These are phyloP conservation scores for Xylaria polymorpha DNA, from an alignment of 2,329 filamentous ascomycete genomes.

Conservation along the genomic window DNA sequence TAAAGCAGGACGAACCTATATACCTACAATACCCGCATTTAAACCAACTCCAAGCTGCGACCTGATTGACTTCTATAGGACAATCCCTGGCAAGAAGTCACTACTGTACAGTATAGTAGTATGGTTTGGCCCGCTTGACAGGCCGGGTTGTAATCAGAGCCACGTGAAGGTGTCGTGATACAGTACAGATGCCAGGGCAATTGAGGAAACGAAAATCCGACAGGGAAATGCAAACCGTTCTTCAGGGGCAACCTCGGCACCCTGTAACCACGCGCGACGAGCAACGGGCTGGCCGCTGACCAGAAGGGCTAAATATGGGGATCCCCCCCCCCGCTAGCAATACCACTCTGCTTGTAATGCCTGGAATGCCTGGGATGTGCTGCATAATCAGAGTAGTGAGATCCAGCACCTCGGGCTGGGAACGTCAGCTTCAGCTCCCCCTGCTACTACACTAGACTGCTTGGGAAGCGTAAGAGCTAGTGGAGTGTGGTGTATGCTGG, in stretches of 20 bases:
- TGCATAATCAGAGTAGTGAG: constrained; percentile 38
- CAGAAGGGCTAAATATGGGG: constrained; percentile 34
- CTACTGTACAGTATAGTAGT: not conserved
- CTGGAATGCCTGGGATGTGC: constrained; percentile 36
- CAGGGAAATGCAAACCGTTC: constrained; percentile 27
- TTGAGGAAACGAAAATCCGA: constrained; percentile 28
- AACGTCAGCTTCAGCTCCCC: constrained; percentile 33
- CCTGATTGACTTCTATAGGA: not conserved
- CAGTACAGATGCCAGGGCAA: constrained; percentile 35
- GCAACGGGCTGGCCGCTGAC: constrained; percentile 34
- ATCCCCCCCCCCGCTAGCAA: constrained; percentile 31
- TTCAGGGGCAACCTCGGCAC: constrained; percentile 38
- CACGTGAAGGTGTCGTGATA: constrained; percentile 42
- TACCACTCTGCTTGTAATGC: constrained; percentile 35
- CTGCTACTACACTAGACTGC: constrained; percentile 15
- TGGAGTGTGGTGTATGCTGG: not conserved
- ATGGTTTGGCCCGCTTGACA: constrained; percentile 18
- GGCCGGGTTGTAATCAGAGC: constrained; percentile 32
- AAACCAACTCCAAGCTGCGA: not conserved
- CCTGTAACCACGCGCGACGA: constrained; percentile 34
- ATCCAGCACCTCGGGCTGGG: constrained; percentile 40
- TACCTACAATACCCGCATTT: not conserved
- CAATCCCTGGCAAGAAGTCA: not conserved
- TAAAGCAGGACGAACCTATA: not conserved
- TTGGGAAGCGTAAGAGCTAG: constrained; percentile 2